Conservation (phyloP, 2,329 filamentous ascomycete species). For the Macroventuria anomochaeta region DNA sequence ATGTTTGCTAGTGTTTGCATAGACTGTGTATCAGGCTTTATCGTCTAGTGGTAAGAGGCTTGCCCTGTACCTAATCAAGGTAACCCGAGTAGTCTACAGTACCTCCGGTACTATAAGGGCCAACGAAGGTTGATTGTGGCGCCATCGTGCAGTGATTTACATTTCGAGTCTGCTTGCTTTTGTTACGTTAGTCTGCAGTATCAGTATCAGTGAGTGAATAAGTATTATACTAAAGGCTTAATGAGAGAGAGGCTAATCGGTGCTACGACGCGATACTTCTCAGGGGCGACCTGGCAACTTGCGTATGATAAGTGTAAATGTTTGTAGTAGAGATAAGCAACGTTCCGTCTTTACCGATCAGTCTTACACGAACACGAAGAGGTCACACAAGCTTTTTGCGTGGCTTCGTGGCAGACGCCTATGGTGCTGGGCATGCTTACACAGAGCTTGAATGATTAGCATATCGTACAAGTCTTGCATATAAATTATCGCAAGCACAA, state of each 20-base stretch:
- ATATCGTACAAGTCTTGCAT: too few relatives aligned
- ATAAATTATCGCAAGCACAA: too few relatives aligned
- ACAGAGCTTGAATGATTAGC: background rate
- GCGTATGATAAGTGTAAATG: too few relatives aligned
- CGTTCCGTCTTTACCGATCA: background rate
- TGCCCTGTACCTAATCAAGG: background rate
- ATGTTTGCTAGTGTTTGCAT: too few relatives aligned
- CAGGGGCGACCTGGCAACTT: too few relatives aligned
- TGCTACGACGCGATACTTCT: too few relatives aligned
- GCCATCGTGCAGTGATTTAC: too few relatives aligned
- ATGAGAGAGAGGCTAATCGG: too few relatives aligned
- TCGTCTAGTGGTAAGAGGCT: background rate
- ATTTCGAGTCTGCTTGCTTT: too few relatives aligned
- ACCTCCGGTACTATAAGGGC: background rate
- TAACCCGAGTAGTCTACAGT: background rate
- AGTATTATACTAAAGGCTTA: too few relatives aligned
- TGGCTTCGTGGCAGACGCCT: background rate
- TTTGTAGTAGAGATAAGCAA: background rate
- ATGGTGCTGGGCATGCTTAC: slow-evolving; percentile 1
- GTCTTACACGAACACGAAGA: background rate
- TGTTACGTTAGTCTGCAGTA: too few relatives aligned
- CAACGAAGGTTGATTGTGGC: background rate
- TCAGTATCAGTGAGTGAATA: too few relatives aligned
- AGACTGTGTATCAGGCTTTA: background rate
- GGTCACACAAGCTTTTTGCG: background rate